Evolutionary conservation across 2,329 filamentous ascomycete species (phyloP), one percentile per base, ranked within the genome.

Genomic region (Ophiocordyceps australis): DNA sequence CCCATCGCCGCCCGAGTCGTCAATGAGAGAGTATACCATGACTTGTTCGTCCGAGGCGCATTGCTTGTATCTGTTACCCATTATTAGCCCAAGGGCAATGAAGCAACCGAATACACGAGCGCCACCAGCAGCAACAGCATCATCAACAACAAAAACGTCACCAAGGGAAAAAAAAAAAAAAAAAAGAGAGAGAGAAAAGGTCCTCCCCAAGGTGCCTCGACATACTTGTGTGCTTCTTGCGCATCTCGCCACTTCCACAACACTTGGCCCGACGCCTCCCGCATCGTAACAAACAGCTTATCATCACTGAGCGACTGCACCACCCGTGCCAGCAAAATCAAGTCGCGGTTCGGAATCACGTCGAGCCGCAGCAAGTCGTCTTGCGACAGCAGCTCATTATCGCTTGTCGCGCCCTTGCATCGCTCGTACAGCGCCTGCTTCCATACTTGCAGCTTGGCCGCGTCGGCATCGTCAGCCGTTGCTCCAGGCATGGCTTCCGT

Each of bases 21-120:
- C 86, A 44, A 98, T 86, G 39, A 81, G 69, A 36, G 74, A 71
- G 62, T 91, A 95, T 15, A 95, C 77, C 43, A 93, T 65, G 43
- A 72, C 68, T 51, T 75, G 67, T 38, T 95, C 86, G 41, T 86
- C 71, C 32, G 69, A 67, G 24, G 57, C 52, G 33, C 71, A 63
- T 32, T 57, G 55, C 35, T 63, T 65, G 47, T 71, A 73, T 38
- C 66, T 72, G 34, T n/a, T n/a, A n/a, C n/a, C n/a, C n/a, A n/a
- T n/a, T n/a, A n/a, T n/a, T n/a, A n/a, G n/a, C n/a, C n/a, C n/a
- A n/a, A n/a, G n/a, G n/a, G n/a, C n/a, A n/a, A n/a, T n/a, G n/a
- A n/a, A n/a, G n/a, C n/a, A n/a, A n/a, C n/a, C n/a, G n/a, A n/a
- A n/a, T n/a, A n/a, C n/a, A n/a, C n/a, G n/a, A n/a, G n/a, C n/a